Conservation (phyloP, 1,139 yeast genomes). For the Zygoascus sp. region DNA sequence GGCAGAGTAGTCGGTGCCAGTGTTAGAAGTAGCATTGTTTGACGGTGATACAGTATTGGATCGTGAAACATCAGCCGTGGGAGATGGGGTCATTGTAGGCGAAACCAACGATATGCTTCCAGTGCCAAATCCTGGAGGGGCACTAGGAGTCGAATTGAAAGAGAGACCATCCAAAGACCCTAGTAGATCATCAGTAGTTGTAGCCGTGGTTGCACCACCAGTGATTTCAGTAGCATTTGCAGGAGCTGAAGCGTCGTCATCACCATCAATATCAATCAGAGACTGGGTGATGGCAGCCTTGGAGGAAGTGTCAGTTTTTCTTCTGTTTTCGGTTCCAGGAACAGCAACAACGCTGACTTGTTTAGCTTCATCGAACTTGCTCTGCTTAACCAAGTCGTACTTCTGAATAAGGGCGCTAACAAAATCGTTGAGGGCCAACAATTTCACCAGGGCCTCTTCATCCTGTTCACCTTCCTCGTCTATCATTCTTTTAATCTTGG, state of each 20-base stretch:
- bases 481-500: conserved; percentile 79
- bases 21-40: conserved; percentile 12
- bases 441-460: conserved; percentile 59
- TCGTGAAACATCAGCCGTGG: not conserved
- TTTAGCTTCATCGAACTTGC: conserved; percentile 59
- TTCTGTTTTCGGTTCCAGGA: conserved; percentile 30
- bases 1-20: conserved; percentile 11
- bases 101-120: conserved; percentile 30
- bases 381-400: conserved; percentile 60
- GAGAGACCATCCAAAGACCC: conserved; percentile 66
- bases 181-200: conserved; percentile 52
- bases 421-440: conserved; percentile 69
- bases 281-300: conserved; percentile 37
- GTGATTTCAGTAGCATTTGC: conserved; percentile 25
- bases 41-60: conserved; percentile 11
- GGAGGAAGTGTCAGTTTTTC: conserved; percentile 36
- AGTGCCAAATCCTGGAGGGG: conserved; percentile 38
- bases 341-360: conserved; percentile 44
- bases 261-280: conserved; percentile 82
- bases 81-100: conserved; percentile 6
- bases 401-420: conserved; percentile 67
- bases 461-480: conserved; percentile 53
- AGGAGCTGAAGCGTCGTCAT: conserved; percentile 34
- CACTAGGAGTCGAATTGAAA: conserved; percentile 32
- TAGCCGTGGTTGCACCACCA: not conserved